Evolutionary conservation across 768 basidiomycete species (phyloP), one percentile per base, ranked within the genome.

Genomic region (Serendipita sp.): DNA sequence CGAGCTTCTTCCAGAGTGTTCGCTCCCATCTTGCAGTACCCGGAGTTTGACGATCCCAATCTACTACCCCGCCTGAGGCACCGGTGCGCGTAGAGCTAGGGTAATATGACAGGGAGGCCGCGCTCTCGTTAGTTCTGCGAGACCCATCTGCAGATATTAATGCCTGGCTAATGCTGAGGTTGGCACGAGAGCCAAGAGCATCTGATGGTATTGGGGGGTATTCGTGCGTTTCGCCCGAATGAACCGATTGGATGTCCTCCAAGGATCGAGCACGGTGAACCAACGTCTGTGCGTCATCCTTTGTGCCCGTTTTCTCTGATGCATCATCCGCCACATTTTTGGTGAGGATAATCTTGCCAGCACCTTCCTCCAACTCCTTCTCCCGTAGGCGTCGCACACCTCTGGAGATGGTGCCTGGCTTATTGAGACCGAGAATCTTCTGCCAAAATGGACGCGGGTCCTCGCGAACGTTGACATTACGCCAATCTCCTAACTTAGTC

Each of bases 1-100:
- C 93, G 45, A 98, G 78, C 77, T 98, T 97, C 78, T 98, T 97
- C 95, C 95, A 98, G 1, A 98, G 75, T 14, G 95, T 98, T 62
- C 95, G 78, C 70, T 97, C 93, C 95, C 95, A 98, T 28, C 79
- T 78, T 1, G 90, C 85, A 2, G 84, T 81, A 0, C 91, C 91
- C 2, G 76, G 76, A 2, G 80, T 74, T 41, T 81, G 82, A 53
- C 82, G 82, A 51, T 75, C 77, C 81, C 84, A 92, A 70, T 95
- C 86, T n/a, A 96, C 75, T 31, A 92, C 90, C 13, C 90, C 88
- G 4, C 79, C 66, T 24, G 78, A 81, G 13, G 80, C 74, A 2
- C 78, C 79, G 16, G 82, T 82, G 62, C 48, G 66, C 20, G n/a
- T 68, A n/a, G 65, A 70, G 14, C 42, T 58, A 50, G 61, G 61